Percentiles rank a stretch among this genome's conserved stretches.
phyloP scores from a whole-genome alignment of 495 filamentous ascomycete species.

The Talaromyces trachyspermus region DNA sequence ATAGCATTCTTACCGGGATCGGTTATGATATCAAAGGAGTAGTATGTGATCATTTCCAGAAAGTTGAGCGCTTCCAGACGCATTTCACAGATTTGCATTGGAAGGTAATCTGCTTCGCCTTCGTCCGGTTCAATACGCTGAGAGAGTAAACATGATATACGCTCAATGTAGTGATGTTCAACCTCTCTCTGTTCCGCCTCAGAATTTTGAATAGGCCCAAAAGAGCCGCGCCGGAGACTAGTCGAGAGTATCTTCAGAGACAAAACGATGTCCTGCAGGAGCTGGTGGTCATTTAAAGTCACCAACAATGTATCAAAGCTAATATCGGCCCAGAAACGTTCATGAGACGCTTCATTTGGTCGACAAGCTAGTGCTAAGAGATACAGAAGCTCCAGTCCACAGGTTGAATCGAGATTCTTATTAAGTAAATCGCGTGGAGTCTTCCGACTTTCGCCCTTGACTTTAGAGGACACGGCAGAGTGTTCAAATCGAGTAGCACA shows the following conservation, averaged over 20 bases:
- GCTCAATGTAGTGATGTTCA: slow-evolving; percentile 54
- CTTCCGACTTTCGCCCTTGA: slow-evolving; percentile 26
- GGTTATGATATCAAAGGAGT: slow-evolving; percentile 24
- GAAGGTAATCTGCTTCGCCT: slow-evolving; percentile 40
- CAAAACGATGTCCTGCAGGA: slow-evolving; percentile 49
- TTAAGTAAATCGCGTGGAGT: slow-evolving; percentile 41
- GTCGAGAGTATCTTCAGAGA: slow-evolving; percentile 52
- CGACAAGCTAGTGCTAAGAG: slow-evolving; percentile 46
- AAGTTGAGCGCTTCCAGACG: slow-evolving; percentile 50
- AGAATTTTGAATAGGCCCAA: slow-evolving; percentile 51
- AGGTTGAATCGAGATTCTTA: slow-evolving; percentile 45
- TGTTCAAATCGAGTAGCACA: slow-evolving; percentile 45
- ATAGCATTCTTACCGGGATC: slow-evolving; percentile 46
- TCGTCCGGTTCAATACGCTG: slow-evolving; percentile 44
- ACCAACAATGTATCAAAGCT: slow-evolving; percentile 57
- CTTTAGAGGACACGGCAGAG: slow-evolving; percentile 34
- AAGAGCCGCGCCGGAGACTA: slow-evolving; percentile 47
- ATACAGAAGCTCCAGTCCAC: slow-evolving; percentile 51
- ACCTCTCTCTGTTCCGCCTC: slow-evolving; percentile 45
- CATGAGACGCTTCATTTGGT: slow-evolving; percentile 30
- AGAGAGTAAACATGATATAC: slow-evolving; percentile 51
- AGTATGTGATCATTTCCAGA: slow-evolving; percentile 42
- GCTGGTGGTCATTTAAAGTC: slow-evolving; percentile 53
- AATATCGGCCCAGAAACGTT: slow-evolving; percentile 53
- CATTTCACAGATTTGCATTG: slow-evolving; percentile 46